Evolutionary conservation across 495 filamentous ascomycete genomes (phyloP).

Genomic region (Aspergillus kassunensis): DNA sequence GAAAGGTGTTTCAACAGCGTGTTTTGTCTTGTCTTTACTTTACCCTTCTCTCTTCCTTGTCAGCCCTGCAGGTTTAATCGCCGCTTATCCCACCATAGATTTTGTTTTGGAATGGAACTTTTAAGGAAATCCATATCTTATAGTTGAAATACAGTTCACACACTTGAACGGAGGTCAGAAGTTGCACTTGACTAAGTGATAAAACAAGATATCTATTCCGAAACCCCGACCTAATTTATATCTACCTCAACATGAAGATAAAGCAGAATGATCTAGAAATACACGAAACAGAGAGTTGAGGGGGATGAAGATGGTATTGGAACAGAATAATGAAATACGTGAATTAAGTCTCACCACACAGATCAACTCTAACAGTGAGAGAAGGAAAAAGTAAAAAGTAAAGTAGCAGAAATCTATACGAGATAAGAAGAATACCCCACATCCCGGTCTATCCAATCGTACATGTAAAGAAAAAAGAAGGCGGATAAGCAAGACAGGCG

Average conservation of each 20-base stretch:
- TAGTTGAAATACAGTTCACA: no score
- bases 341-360: constrained; percentile 12
- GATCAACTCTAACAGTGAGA: constrained; percentile 14
- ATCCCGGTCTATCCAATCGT: constrained; percentile 20
- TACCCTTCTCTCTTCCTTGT: background rate
- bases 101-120: no score
- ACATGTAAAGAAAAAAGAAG: constrained; percentile 10
- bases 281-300: constrained; percentile 1
- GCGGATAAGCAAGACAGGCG: constrained; percentile 1
- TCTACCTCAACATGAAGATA: no score
- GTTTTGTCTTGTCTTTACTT: background rate
- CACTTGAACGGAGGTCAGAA: no score
- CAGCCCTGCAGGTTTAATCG: constrained; percentile 12
- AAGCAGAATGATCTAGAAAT: no score
- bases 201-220: no score
- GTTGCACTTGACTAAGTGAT: no score
- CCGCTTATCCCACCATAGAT: constrained; percentile 2
- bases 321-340: constrained; percentile 14
- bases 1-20: constrained; percentile 4
- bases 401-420: constrained; percentile 16
- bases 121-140: no score
- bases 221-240: no score
- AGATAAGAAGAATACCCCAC: constrained; percentile 15
- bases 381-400: no score
- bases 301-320: constrained; percentile 6